A percentile compares a stretch with the other conserved stretches of the same genome.
These are phyloP conservation scores for Lentinula edodes DNA, from an alignment of 768 basidiomycete genomes.

Conservation along the genomic window DNA sequence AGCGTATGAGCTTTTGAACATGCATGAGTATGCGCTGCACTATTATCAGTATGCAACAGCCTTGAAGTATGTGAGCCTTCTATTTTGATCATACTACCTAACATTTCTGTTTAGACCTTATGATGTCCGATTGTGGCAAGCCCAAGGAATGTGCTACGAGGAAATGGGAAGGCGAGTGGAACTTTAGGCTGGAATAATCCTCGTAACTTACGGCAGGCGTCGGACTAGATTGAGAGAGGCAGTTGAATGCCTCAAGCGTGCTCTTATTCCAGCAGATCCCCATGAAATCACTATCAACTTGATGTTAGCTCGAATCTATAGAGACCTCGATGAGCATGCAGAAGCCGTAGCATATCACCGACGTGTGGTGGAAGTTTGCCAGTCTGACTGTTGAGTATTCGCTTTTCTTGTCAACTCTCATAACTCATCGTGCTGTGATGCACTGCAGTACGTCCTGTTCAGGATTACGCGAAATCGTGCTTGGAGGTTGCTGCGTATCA, in stretches of 20 bases:
- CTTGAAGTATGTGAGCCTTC: constrained; percentile 52
- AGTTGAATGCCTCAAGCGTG: constrained; percentile 86
- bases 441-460: constrained; percentile 52
- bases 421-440: constrained; percentile 19
- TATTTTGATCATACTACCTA: background rate
- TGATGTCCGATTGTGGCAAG: constrained; percentile 94
- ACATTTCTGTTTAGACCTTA: constrained; percentile 60
- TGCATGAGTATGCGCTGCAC: constrained; percentile 94
- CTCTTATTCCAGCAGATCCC: constrained; percentile 75
- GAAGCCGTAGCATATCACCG: constrained; percentile 79
- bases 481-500: constrained; percentile 81
- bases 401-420: constrained; percentile 5
- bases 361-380: constrained; percentile 69
- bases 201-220: background rate
- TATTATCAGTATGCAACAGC: constrained; percentile 97
- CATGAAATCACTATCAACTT: constrained; percentile 69
- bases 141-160: constrained; percentile 90
- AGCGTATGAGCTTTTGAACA: constrained; percentile 93
- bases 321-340: constrained; percentile 55
- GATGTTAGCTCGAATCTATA: constrained; percentile 70
- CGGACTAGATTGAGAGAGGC: constrained; percentile 72
- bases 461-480: constrained; percentile 80
- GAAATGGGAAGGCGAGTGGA: constrained; percentile 71
- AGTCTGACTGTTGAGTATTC: constrained; percentile 46
- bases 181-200: background rate